Evolutionary conservation across 2,329 filamentous ascomycete species (phyloP), one percentile per base, ranked within the genome.

Genomic region (Keithomyces neogunnii): DNA sequence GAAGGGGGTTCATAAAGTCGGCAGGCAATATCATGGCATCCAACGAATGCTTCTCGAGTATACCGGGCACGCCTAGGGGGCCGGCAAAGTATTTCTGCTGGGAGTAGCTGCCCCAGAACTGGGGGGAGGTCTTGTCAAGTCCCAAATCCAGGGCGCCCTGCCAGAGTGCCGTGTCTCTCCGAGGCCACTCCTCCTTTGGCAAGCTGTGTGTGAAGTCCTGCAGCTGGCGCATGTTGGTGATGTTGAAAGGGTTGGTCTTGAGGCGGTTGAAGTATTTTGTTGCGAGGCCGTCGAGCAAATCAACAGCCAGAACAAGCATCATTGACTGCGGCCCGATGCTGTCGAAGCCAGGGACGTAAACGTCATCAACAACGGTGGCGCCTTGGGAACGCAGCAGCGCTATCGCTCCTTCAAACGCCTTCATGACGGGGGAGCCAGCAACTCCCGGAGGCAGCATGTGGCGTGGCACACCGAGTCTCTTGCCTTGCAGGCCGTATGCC

Each of bases 391-490:
- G 65, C 31, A 88, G 68, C 3, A 77, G 59, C 2, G 67, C 57
- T 3, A 88, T 64, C 0, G 81, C 75, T 2, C 63, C 59, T 31
- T 83, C 66, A 59, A 87, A 88, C 0, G 38, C 47, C 40, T n/a
- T 3, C 39, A 45, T 29, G 6, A 49, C 26, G 1, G 19, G 11
- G 45, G 11, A 2, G 43, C 10, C 9, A 3, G 6, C 13, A n/a
- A 19, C 10, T 47, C 54, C 39, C 47, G 54, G 39, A 8, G 4
- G 19, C 39, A 28, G 10, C 13, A 28, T 1, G 32, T 85, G 36
- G 56, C 77, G 71, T 0, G 84, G 80, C 4, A 88, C 73, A 2
- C 85, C 85, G 35, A 88, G 81, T 2, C 82, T 75, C 49, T 80
- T 78, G 8, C 79, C 81, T 7, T 64, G 53, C 0, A 86, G 69